Evolutionary conservation across 2,329 filamentous ascomycete species (phyloP), one percentile per base, ranked within the genome.

Genomic region (Colletotrichum salicis): DNA sequence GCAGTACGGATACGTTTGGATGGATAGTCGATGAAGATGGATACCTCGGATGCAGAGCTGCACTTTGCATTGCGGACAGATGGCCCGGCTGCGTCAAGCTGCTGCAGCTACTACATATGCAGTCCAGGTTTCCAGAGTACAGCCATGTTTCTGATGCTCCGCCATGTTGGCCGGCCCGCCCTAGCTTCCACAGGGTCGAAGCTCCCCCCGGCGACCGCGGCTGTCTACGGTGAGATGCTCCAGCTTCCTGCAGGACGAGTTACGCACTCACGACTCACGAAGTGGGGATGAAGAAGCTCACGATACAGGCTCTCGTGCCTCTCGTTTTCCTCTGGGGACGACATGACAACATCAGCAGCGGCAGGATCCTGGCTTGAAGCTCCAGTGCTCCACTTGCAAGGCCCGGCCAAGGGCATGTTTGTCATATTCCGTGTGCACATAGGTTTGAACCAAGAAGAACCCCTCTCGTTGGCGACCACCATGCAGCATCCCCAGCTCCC

Each of bases 141-240:
- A 58, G 58, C 64, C 68, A 68, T 68, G 64, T 70, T 67, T 70
- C 56, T 70, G 35, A 66, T 67, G 48, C 64, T 71, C 68, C 58
- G 68, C 68, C 64, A 55, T 68, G 58, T 67, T 63, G 65, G 65
- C 57, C 51, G 41, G 45, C 51, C 29, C 24, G 31, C 31, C 58
- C 52, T 29, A 52, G 29, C 55, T 56, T 56, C 62, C 31, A 48
- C 24, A 48, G 35, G 37, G 24, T 48, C 5, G 58, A 29, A 62
- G 45, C 41, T 57, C 51, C 57, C 57, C 68, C 68, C 51, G 37
- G 48, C 45, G 52, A 68, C 41, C n/a, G 64, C n/a, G 48, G 58
- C 51, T 51, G 33, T 69, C 58, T 24, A 69, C 52, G 45, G 54
- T 29, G 48, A 63, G 41, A 45, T 33, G 62, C 55, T 70, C 62